phyloP scores from a whole-genome alignment of 352 stramenopile genomes.

The Globisporangium spiculum region DNA sequence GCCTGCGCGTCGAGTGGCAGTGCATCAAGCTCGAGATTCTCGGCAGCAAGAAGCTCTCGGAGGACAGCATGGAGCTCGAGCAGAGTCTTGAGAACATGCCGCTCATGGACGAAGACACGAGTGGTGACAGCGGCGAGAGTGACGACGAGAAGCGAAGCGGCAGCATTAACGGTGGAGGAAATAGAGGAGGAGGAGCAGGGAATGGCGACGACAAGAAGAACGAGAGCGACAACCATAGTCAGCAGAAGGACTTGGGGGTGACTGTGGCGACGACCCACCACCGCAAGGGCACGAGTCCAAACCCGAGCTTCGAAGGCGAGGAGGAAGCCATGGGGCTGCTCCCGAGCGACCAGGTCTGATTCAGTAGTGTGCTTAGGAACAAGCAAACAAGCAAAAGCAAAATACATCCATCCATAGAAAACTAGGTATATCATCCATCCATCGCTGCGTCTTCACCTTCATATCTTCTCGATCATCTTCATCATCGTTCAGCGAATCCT shows the following conservation, averaged over 20 bases:
- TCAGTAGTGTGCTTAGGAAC: background rate
- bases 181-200: background rate
- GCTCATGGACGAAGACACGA: constrained; percentile 34
- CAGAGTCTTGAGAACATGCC: constrained; percentile 49
- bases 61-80: constrained; percentile 42
- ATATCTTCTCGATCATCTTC: background rate
- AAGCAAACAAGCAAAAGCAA: background rate
- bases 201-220: background rate
- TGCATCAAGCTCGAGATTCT: constrained; percentile 80
- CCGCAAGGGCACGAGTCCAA: constrained; percentile 19
- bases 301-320: constrained; percentile 20
- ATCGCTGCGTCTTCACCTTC: constrained; percentile 3
- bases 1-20: constrained; percentile 92
- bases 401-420: constrained; percentile 9
- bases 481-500: background rate
- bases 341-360: constrained; percentile 11
- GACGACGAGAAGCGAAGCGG: constrained; percentile 20
- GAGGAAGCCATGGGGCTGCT: constrained; percentile 15
- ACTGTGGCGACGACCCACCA: constrained; percentile 13
- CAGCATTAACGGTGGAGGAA: background rate
- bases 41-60: constrained; percentile 52
- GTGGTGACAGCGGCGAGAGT: constrained; percentile 24
- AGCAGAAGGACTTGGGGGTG: background rate
- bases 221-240: constrained; percentile 10
- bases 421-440: constrained; percentile 6